phyloP scores from a whole-genome alignment of 2,329 filamentous ascomycete species.

The Xylaria sp. region DNA sequence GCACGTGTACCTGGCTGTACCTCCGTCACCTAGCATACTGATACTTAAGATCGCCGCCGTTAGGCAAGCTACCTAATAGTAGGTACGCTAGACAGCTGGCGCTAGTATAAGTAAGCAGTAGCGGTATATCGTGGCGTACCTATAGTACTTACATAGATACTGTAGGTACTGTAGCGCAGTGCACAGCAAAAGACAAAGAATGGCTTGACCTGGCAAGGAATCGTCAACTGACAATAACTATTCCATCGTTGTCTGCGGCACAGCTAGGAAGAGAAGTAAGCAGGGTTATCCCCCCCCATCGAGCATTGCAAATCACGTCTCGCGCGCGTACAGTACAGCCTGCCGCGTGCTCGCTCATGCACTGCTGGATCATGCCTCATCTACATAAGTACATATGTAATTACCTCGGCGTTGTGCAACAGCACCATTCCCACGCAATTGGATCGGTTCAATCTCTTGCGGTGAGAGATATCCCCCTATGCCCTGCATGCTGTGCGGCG shows the following conservation, averaged over 20 bases:
- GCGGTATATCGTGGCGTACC: not conserved
- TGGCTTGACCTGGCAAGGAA: constrained; percentile 12
- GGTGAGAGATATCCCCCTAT: constrained; percentile 18
- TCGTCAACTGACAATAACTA: not conserved
- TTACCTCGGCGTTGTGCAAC: constrained; percentile 13
- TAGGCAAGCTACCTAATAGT: constrained; percentile 10
- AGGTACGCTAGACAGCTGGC: not conserved
- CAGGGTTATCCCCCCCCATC: constrained; percentile 1
- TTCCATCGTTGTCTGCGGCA: not conserved
- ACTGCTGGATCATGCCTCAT: not conserved
- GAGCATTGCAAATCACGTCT: constrained; percentile 8
- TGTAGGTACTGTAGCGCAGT: not conserved
- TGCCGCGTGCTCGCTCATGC: not conserved
- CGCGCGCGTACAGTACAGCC: not conserved
- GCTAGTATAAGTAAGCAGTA: constrained; percentile 15
- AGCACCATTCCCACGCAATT: constrained; percentile 7
- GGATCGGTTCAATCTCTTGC: constrained; percentile 29
- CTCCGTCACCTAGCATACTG: not conserved
- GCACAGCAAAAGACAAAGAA: constrained; percentile 17
- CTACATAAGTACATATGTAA: not conserved
- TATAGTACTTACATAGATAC: not conserved
- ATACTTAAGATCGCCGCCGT: constrained; percentile 28
- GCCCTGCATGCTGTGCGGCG: constrained; percentile 24
- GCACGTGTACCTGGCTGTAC: not conserved
- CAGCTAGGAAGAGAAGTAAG: constrained; percentile 12